Evolutionary conservation across 495 filamentous ascomycete species (phyloP).

Genomic region (Cercophora sp.): DNA sequence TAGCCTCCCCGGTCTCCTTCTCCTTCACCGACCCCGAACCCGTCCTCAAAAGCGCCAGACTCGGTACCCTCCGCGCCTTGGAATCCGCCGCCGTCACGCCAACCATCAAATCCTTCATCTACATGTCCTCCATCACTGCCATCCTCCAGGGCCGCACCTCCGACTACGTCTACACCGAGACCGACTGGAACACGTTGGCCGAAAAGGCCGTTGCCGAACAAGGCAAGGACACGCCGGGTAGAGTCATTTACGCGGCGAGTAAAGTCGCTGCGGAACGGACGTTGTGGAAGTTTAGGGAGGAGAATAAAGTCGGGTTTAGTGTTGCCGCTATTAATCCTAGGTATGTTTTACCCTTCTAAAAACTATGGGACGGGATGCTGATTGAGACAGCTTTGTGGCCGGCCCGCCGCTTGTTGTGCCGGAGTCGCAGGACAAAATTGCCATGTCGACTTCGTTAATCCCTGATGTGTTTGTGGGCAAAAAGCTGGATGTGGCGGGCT

Average conservation of each 20-base stretch:
- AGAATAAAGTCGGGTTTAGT: slow-evolving; percentile 43
- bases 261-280: slow-evolving; percentile 53
- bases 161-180: slow-evolving; percentile 31
- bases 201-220: slow-evolving; percentile 21
- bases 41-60: slow-evolving; percentile 63
- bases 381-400: slow-evolving; percentile 21
- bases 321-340: slow-evolving; percentile 51
- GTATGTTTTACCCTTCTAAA: too few species aligned
- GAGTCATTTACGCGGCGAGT: slow-evolving; percentile 47
- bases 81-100: slow-evolving; percentile 61
- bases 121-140: slow-evolving; percentile 41
- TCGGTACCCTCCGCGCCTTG: slow-evolving; percentile 68
- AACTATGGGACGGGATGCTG: neutral
- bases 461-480: slow-evolving; percentile 24
- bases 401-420: slow-evolving; percentile 30
- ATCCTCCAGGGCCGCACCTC: slow-evolving; percentile 17
- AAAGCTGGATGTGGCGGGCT: slow-evolving; percentile 4
- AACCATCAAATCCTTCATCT: slow-evolving; percentile 61
- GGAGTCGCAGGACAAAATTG: slow-evolving; percentile 13
- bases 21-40: slow-evolving; percentile 58
- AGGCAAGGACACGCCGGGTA: slow-evolving; percentile 27
- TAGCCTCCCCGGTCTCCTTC: slow-evolving; percentile 67
- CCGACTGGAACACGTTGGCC: slow-evolving; percentile 42
- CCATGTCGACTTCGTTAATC: slow-evolving; percentile 18
- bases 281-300: slow-evolving; percentile 50